Percentiles rank a stretch among this genome's conserved stretches.
phyloP scores from a whole-genome alignment of 257 asterid genomes.

The Salvia rosmarinus region DNA sequence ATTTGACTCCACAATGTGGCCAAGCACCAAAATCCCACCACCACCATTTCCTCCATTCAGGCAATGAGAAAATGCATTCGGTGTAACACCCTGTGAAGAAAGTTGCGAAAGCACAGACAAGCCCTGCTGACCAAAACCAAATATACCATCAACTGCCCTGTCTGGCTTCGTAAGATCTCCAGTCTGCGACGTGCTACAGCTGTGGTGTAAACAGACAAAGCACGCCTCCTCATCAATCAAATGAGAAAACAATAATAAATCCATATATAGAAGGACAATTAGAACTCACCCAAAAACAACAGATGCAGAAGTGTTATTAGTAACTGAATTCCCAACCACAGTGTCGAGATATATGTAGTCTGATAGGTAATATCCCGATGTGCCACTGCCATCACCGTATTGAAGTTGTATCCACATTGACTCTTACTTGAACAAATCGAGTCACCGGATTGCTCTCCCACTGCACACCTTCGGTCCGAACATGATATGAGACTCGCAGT shows the following conservation, averaged over 20 bases:
- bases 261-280: slow-evolving; percentile 7
- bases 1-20: slow-evolving; percentile 87
- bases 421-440: slow-evolving; percentile 60
- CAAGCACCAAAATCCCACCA: slow-evolving; percentile 92
- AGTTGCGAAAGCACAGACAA: slow-evolving; percentile 90
- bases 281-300: slow-evolving; percentile 86
- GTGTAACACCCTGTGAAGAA: slow-evolving; percentile 76
- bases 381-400: slow-evolving; percentile 98
- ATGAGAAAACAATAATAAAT: not conserved
- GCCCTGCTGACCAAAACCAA: slow-evolving; percentile 97
- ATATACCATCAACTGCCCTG: slow-evolving; percentile 97
- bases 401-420: slow-evolving; percentile 86
- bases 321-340: slow-evolving; percentile 59
- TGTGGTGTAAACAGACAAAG: slow-evolving; percentile 39
- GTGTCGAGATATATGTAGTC: slow-evolving; percentile 72
- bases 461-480: slow-evolving; percentile 76
- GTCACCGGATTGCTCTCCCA: slow-evolving; percentile 67
- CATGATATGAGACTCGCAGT: slow-evolving; percentile 68
- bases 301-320: slow-evolving; percentile 70
- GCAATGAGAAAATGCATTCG: slow-evolving; percentile 89
- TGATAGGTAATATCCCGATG: slow-evolving; percentile 80
- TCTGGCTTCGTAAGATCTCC: slow-evolving; percentile 95
- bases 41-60: slow-evolving; percentile 73
- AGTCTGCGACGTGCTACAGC: slow-evolving; percentile 93
- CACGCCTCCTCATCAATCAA: slow-evolving; percentile 25